phyloP scores from a whole-genome alignment of 305 asterid species.

The Plantago lanceolata region DNA sequence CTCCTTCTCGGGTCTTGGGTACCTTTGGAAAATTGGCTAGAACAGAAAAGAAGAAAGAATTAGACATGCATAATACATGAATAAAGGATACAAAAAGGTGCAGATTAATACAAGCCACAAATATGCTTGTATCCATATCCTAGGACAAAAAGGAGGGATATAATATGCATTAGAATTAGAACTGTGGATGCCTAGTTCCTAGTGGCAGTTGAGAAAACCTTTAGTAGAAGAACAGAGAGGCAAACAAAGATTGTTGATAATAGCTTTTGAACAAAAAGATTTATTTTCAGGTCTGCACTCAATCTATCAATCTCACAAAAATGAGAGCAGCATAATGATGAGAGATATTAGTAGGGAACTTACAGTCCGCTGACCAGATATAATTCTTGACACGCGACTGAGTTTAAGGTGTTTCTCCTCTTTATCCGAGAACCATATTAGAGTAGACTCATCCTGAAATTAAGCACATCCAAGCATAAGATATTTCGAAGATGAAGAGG shows the following conservation, averaged over 20 bases:
- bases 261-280: slow-evolving; percentile 14
- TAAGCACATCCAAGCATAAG: slow-evolving; percentile 24
- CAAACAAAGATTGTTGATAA: neutral
- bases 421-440: slow-evolving; percentile 97
- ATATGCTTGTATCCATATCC: neutral
- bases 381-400: slow-evolving; percentile 87
- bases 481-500: slow-evolving; percentile 1
- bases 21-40: slow-evolving; percentile 89
- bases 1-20: slow-evolving; percentile 95
- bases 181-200: neutral
- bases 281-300: slow-evolving; percentile 3
- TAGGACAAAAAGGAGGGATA: neutral
- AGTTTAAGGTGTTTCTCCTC: slow-evolving; percentile 97
- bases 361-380: slow-evolving; percentile 97
- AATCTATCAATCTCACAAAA: slow-evolving; percentile 16
- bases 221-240: slow-evolving; percentile 10
- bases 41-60: slow-evolving; percentile 24
- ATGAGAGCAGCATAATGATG: slow-evolving; percentile 17
- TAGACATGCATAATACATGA: slow-evolving; percentile 20
- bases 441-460: slow-evolving; percentile 93
- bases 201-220: slow-evolving; percentile 7
- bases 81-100: slow-evolving; percentile 12
- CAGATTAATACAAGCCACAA: neutral
- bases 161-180: neutral
- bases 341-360: slow-evolving; percentile 34